Evolutionary conservation across 2,329 filamentous ascomycete species (phyloP), one percentile per base, ranked within the genome.

Genomic region (Helicocarpus griseus): DNA sequence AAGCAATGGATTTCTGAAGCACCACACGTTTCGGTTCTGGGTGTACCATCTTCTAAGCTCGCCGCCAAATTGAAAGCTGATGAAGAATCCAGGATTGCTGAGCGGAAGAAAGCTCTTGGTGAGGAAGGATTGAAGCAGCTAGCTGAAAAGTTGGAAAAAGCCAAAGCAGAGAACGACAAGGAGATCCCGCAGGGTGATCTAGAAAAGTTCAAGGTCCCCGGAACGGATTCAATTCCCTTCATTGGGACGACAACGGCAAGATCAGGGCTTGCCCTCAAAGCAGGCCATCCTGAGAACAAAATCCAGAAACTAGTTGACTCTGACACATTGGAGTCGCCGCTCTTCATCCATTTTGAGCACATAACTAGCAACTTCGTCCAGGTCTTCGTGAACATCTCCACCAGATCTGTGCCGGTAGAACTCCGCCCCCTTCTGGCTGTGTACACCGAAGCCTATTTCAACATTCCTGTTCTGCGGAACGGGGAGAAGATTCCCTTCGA

Each of bases 271-370:
- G 93, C 90, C 13, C 79, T 83, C 60, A 77, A 81, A 56, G 72
- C 89, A 46, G 90, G 89, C 0, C 71, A 77, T 22, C 75, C 78
- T 0, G 71, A 82, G 28, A 91, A 88, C 58, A 67, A 77, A 3
- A 80, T 88, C 4, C 93, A 98, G 67, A 77, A 81, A 54, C 69
- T 84, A 46, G 81, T 98, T 46, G 87, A 97, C 64, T 73, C 77
- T 13, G 81, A 88, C 38, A 76, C 78, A 35, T 68, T 74, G 5
- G 73, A 76, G 14, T 65, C 83, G n/a, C 86, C 89, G 0, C 73
- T 97, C 2, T 98, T 96, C 69, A 77, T 98, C n/a, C 91, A 98
- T 69, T 98, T 94, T 58, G 93, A 98, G 69, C 85, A 95, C 62
- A 89, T 97, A 13, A 85, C 86, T 2, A 94, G 88, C 53, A 95